Base-by-base conservation (phyloP, 2,329 filamentous ascomycete species). In the Xylariomycetidae sp. region DNA sequence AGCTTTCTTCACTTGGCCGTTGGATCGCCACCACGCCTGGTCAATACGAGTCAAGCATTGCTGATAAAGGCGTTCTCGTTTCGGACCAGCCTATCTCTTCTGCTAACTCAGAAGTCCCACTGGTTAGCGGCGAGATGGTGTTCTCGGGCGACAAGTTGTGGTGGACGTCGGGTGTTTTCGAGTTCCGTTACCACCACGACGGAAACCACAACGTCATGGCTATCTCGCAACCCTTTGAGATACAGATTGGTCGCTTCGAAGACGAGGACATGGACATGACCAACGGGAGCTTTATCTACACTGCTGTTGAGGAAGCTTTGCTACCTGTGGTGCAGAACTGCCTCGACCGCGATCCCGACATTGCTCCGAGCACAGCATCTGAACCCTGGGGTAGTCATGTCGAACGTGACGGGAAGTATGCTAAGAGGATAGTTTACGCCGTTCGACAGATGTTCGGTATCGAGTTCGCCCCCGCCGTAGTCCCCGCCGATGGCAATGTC, bases 391-490 rank as follows among this genome's bases (percentile, higher is more conserved):
- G 92, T 1, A 78, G 77, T 29, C 70, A 89, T 25, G 84, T 95
- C 2, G 88, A 95, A 53, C 70, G 88, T 16, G 85, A 95, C 46
- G 77, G 82, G 43, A 95, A 94, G 59, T 96, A 88, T 50, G 83
- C 90, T 1, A 85, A 80, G 59, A 70, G 92, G 25, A 84, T 96
- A 9, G 89, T 96, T 1, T 96, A 94, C 58, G 92, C 89, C 4
- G 86, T 98, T 18, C 83, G 85, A 43, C 85, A 94, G 57, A 95
- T 95, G 88, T 93, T 98, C 57, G 92, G 89, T 32, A 85, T 98
- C 39, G 92, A 98, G 58, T 89, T 98, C 54, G 86, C 92, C 2
- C 82, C 89, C 0, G 86, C 87, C 27, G 90, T 96, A 1, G 92
- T 98, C 19, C 79, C 85, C 32, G 88, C 89, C 0, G 92, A 98